phyloP scores from a whole-genome alignment of 2,329 filamentous ascomycete genomes.

The Ceratocystis variospora region DNA sequence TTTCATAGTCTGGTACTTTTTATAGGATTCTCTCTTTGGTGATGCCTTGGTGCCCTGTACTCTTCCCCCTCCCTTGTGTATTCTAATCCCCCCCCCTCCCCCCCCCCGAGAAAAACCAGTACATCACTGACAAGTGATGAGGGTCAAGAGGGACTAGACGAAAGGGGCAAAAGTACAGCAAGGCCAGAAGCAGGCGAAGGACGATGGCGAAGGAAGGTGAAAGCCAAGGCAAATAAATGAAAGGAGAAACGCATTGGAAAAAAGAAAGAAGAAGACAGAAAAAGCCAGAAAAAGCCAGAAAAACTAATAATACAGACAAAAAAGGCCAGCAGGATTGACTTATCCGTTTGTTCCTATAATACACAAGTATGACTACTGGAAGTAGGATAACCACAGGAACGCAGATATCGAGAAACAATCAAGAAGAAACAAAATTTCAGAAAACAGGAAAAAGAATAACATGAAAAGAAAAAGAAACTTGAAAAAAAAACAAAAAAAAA shows the following conservation, averaged over 20 bases:
- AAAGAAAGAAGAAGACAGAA: constrained; percentile 2
- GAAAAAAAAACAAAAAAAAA: neutral
- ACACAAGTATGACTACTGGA: constrained; percentile 6
- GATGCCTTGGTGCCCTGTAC: neutral
- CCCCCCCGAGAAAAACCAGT: too few species aligned
- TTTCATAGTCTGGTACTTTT: neutral
- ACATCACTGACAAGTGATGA: neutral
- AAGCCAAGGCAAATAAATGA: neutral
- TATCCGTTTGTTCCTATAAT: constrained; percentile 16
- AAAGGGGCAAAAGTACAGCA: too few species aligned
- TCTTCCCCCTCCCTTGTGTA: neutral
- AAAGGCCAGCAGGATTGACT: constrained; percentile 2
- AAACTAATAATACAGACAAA: constrained; percentile 1
- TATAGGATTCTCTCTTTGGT: neutral
- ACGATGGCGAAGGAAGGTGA: neutral
- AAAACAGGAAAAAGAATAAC: neutral
- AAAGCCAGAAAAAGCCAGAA: constrained; percentile 5
- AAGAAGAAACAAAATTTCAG: neutral
- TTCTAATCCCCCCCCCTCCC: too few species aligned
- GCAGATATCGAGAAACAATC: neutral
- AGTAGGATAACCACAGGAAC: neutral
- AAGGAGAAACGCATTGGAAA: neutral
- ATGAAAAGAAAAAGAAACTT: neutral
- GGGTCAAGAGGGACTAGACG: too few species aligned
- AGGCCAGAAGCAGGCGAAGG: too few species aligned